Evolutionary conservation across 2,329 filamentous ascomycete genomes (phyloP).

Genomic region (Trichoderma simmonsii): DNA sequence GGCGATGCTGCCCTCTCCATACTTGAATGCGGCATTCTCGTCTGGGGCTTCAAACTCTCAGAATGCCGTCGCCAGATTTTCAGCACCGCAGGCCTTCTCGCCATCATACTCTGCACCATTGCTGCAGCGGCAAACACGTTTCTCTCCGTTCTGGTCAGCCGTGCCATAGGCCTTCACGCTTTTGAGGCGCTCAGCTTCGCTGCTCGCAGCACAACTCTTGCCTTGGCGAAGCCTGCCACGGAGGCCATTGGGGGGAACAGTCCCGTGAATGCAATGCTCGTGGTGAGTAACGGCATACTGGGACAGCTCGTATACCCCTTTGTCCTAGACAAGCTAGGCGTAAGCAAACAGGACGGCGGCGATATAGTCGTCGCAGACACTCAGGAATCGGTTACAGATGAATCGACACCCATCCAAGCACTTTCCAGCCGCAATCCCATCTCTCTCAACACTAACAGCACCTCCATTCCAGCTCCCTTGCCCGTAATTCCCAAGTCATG

Average conservation of each 20-base stretch:
- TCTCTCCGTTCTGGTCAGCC: conserved; percentile 38
- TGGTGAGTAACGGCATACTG: conserved; percentile 50
- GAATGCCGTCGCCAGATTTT: conserved; percentile 47
- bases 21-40: conserved; percentile 49
- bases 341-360: conserved; percentile 19
- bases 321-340: conserved; percentile 30
- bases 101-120: conserved; percentile 35
- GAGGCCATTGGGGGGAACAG: conserved; percentile 43
- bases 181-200: conserved; percentile 45
- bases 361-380: neutral
- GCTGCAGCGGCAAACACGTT: conserved; percentile 43
- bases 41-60: conserved; percentile 54
- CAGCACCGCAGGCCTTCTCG: conserved; percentile 41
- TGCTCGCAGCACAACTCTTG: conserved; percentile 49
- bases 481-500: neutral
- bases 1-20: conserved; percentile 48
- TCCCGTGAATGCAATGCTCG: conserved; percentile 48
- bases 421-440: neutral
- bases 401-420: neutral
- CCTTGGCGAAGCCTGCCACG: conserved; percentile 48
- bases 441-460: too few species aligned
- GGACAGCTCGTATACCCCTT: conserved; percentile 41
- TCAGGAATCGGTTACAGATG: neutral
- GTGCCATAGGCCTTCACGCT: conserved; percentile 35
- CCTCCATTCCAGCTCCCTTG: neutral